These are phyloP conservation scores for Alternaria metachromatica DNA, from an alignment of 2,329 filamentous ascomycete species.

Conservation along the genomic window DNA sequence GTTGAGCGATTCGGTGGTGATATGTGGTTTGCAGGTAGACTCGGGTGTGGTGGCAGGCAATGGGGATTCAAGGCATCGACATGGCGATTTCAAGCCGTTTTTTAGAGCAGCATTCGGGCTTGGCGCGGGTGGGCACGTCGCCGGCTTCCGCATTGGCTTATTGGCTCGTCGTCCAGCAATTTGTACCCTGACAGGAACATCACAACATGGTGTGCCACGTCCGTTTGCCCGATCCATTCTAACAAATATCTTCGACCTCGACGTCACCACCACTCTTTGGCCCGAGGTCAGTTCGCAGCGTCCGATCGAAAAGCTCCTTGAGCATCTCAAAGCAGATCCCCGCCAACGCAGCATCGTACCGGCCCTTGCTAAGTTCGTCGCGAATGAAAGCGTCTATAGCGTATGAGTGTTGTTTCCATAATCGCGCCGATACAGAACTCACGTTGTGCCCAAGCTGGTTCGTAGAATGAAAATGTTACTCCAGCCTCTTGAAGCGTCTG, in stretches of 20 bases:
- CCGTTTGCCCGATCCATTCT: background rate
- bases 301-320: conserved; percentile 81
- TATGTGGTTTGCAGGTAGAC: background rate
- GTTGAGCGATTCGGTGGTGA: conserved; percentile 22
- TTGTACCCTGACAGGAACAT: background rate
- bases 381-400: conserved; percentile 81
- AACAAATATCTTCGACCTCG: conserved; percentile 75
- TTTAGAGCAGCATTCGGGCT: conserved; percentile 21
- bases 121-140: conserved; percentile 13
- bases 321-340: conserved; percentile 92
- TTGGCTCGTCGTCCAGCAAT: background rate
- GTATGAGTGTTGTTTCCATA: background rate
- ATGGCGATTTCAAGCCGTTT: conserved; percentile 25
- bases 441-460: conserved; percentile 91
- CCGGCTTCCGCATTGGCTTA: conserved; percentile 3
- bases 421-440: conserved; percentile 36
- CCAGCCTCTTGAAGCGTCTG: conserved; percentile 79
- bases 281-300: conserved; percentile 80
- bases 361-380: conserved; percentile 90
- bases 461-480: conserved; percentile 80
- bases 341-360: conserved; percentile 85
- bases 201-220: background rate
- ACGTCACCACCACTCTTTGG: conserved; percentile 65
- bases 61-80: background rate
- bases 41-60: conserved; percentile 3